Evolutionary conservation across 371 early-diverging fungal species (phyloP), one percentile per base, ranked within the genome.

Genomic region (Mucor saturninus): DNA sequence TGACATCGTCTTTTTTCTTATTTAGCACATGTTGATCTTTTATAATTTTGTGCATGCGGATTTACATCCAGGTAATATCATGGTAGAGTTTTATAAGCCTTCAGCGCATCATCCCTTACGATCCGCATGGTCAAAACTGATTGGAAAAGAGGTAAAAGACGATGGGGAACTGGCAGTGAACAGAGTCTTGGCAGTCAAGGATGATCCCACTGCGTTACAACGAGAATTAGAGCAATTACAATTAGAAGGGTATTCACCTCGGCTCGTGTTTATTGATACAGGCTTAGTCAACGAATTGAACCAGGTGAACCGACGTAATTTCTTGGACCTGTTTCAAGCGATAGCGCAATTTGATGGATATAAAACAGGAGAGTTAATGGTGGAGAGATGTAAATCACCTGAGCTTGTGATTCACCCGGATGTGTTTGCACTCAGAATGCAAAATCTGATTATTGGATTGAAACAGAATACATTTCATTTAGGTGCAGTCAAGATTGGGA

Each of bases 11-110:
- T 38, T 38, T 38, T 38, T 38, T 38, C 11, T 38, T 14, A 49
- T 62, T 21, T 72, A 88, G 88, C 84, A 90, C 40, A 97, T 97
- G 96, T 82, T 96, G 5, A 89, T 95, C 29, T 80, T 90, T 52
- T 93, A 94, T 73, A 96, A 97, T 71, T 95, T 95, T 80, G 90
- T 94, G 9, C 98, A 97, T 69, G 94, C 95, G 4, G 96, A 98
- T 73, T 73, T 96, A 55, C 97, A 96, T 62, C 96, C 96, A 1
- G 95, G 98, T 26, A 98, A 98, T 71, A 95, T 97, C 42, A 81
- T 95, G 81, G 89, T 98, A 7, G 86, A 89, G 14, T 95, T 96
- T 69, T 80, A 84, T 57, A 87, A 87, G 57, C 90, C 87, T 7
- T 79, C 84, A n/a, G 81, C 81, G 7, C 74, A 86, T 59, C 77